A percentile compares a stretch with the other conserved stretches of the same genome.
phyloP scores from a whole-genome alignment of 306 rosid genomes.

The Glycine soja region DNA sequence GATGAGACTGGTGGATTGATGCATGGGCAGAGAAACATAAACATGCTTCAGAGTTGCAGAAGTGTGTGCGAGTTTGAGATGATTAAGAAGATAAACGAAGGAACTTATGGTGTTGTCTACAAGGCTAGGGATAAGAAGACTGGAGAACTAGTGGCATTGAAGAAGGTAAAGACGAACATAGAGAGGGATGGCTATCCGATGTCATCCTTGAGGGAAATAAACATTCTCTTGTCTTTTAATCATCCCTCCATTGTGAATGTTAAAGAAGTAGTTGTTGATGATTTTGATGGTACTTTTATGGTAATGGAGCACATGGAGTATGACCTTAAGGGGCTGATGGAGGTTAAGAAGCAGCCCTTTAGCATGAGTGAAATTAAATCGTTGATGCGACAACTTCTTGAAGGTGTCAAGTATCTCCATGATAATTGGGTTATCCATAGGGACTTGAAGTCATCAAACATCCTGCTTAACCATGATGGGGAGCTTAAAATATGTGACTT shows the following conservation, averaged over 20 bases:
- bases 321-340: conserved; percentile 79
- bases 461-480: conserved; percentile 79
- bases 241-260: conserved; percentile 88
- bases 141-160: conserved; percentile 83
- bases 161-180: conserved; percentile 93
- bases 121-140: conserved; percentile 87
- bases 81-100: conserved; percentile 89
- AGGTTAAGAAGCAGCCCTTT: conserved; percentile 71
- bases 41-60: conserved; percentile 82
- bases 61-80: conserved; percentile 81
- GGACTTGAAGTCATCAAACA: conserved; percentile 92
- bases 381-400: conserved; percentile 73
- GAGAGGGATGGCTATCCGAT: conserved; percentile 84
- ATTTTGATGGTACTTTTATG: conserved; percentile 82
- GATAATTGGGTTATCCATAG: conserved; percentile 96
- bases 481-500: conserved; percentile 90
- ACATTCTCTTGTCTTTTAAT: conserved; percentile 81
- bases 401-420: conserved; percentile 91
- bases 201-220: conserved; percentile 89
- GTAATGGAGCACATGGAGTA: conserved; percentile 95
- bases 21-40: conserved; percentile 49
- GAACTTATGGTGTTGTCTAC: conserved; percentile 94
- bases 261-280: conserved; percentile 86
- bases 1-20: conserved; percentile 48
- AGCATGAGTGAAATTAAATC: conserved; percentile 80